Base-by-base conservation (phyloP, 768 basidiomycete genomes). In the Lactarius hengduanensis region DNA sequence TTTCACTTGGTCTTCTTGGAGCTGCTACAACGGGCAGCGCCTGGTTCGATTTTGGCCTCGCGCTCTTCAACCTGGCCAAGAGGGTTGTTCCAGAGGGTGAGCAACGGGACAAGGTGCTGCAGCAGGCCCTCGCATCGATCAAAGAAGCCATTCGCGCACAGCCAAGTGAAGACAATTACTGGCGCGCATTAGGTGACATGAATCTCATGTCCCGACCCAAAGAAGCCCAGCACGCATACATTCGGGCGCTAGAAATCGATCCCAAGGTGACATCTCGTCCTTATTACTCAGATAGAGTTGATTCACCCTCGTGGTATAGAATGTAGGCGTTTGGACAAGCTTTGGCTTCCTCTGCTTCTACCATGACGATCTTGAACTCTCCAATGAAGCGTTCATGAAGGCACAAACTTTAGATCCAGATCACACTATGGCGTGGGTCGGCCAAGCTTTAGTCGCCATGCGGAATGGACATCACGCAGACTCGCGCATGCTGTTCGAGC, bases 341-440 rank as follows among this genome's bases (percentile, higher is more conserved):
- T 81, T 98, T 9, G 97, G 96, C 2, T 78, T 98, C 40, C 79
- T 99, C 47, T 98, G 93, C 76, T 80, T 95, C 30, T 78, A 90
- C 63, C 82, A 96, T 70, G 80, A 81, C 26, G 96, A 98, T 76
- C 71, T 82, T 2, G 90, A 94, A 59, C 79, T 98, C 38, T 93
- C 96, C 0, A 90, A 89, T 70, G 88, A 95, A 72, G 89, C 92
- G 1, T 86, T 99, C 71, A 82, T 88, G 72, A 88, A 88, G 64
- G 94, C 96, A 11, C 97, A 98, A 75, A 87, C 90, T 20, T 81
- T 95, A 54, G 95, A 98, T 78, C 93, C 96, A 8, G 96, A 98
- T 73, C 90, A 88, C 77, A 82, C 90, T 0, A 73, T 87, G 26
- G 89, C 94, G 9, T 99, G 97, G 97, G 81, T 96, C 26, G 97